Conservation (phyloP, 257 asterid genomes). For the Solanum lycopersicoides region DNA sequence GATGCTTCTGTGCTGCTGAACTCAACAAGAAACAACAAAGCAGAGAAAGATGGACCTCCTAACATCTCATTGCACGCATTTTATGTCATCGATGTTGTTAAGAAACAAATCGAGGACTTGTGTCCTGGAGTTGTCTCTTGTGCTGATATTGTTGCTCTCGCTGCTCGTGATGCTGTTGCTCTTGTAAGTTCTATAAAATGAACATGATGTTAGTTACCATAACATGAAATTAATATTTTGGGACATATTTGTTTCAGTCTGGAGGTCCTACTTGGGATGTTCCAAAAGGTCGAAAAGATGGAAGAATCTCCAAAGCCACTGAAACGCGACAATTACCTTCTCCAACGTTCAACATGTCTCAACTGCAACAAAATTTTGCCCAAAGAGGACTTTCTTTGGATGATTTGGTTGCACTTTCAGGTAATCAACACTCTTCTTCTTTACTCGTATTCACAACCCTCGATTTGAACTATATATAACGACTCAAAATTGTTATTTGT, state of each 20-base stretch:
- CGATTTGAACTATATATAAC: neutral
- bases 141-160: slow-evolving; percentile 76
- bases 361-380: slow-evolving; percentile 57
- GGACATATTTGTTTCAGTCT: slow-evolving; percentile 5
- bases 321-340: slow-evolving; percentile 57
- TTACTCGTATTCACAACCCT: neutral
- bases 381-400: slow-evolving; percentile 70
- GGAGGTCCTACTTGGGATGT: slow-evolving; percentile 85
- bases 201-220: no score
- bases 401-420: slow-evolving; percentile 78
- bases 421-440: neutral
- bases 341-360: slow-evolving; percentile 68
- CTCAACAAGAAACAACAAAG: slow-evolving; percentile 30
- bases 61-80: slow-evolving; percentile 78
- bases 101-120: slow-evolving; percentile 43
- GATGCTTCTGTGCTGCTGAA: slow-evolving; percentile 74
- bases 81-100: slow-evolving; percentile 59
- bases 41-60: slow-evolving; percentile 79
- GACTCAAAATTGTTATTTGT: neutral
- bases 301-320: slow-evolving; percentile 53
- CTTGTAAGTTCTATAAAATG: slow-evolving; percentile 64
- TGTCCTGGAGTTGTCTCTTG: slow-evolving; percentile 90
- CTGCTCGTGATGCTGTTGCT: slow-evolving; percentile 71
- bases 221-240: no score
- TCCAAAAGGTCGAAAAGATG: slow-evolving; percentile 78